Evolutionary conservation across 2,329 filamentous ascomycete species (phyloP).

Genomic region (Mollisia scopiformis): DNA sequence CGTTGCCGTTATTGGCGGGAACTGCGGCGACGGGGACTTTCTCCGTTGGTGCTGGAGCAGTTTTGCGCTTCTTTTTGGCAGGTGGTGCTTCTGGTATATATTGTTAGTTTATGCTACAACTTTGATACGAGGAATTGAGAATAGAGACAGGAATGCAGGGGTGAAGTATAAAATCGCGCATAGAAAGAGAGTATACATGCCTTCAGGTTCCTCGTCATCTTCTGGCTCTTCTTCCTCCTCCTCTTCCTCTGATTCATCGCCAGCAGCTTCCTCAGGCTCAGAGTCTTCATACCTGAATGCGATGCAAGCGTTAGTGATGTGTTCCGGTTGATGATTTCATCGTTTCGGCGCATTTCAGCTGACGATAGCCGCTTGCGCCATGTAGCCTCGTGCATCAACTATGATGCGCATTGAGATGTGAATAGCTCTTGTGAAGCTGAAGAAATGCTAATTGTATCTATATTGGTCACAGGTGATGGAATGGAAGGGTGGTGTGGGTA

Average conservation of each 20-base stretch:
- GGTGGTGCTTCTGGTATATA: conserved; percentile 21
- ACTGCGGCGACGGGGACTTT: conserved; percentile 1
- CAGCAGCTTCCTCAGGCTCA: conserved; percentile 34
- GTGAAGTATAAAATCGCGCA: conserved; percentile 13
- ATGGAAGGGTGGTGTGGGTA: background rate
- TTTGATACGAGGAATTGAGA: background rate
- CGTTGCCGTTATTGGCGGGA: background rate
- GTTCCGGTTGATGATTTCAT: background rate
- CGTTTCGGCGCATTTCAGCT: conserved; percentile 2
- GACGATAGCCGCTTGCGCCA: conserved; percentile 5
- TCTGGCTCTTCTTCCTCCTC: conserved; percentile 36
- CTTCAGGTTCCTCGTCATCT: conserved; percentile 26
- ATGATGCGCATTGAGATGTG: conserved; percentile 3
- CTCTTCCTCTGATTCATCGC: conserved; percentile 39
- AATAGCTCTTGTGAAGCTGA: conserved; percentile 10
- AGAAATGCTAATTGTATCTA: conserved; percentile 12
- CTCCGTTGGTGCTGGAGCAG: conserved; percentile 12
- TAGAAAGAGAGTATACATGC: conserved; percentile 22
- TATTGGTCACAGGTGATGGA: background rate
- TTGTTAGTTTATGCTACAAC: conserved; percentile 10
- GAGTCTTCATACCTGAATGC: conserved; percentile 37
- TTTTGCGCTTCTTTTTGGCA: conserved; percentile 34
- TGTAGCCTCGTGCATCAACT: conserved; percentile 5
- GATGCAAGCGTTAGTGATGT: conserved; percentile 16
- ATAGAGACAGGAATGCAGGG: background rate